These are phyloP conservation scores for Sanghuangporus weigelae DNA, from an alignment of 1,284 basidiomycete genomes.

Conservation along the genomic window DNA sequence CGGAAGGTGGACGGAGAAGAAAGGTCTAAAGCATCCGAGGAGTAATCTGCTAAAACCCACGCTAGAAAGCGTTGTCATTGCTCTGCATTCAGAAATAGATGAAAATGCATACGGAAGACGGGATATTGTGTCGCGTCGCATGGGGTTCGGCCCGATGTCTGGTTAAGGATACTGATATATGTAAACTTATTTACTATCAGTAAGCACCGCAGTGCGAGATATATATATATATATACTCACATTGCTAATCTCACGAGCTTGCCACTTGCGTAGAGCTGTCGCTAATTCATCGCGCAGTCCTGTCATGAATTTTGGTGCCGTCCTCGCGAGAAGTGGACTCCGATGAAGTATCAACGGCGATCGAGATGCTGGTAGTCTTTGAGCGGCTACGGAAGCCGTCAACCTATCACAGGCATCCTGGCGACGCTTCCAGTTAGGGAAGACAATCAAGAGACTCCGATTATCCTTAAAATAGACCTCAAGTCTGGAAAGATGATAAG, in stretches of 20 bases:
- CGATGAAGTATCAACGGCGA: conserved; percentile 40
- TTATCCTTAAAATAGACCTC: conserved; percentile 90
- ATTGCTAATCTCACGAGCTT: conserved; percentile 84
- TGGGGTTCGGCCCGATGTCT: conserved; percentile 86
- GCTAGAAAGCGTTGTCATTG: conserved; percentile 36
- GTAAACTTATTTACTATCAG: conserved; percentile 54
- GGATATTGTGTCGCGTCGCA: conserved; percentile 96
- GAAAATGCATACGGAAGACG: conserved; percentile 69
- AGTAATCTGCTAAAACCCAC: conserved; percentile 87
- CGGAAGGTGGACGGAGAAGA: conserved; percentile 63
- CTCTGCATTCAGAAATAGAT: background rate
- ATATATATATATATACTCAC: conserved; percentile 32
- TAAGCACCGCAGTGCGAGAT: background rate
- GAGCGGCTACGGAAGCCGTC: conserved; percentile 37
- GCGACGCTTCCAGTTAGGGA: conserved; percentile 63
- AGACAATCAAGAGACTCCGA: conserved; percentile 76
- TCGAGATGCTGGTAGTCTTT: conserved; percentile 32
- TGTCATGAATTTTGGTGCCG: conserved; percentile 40
- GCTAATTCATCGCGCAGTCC: conserved; percentile 55
- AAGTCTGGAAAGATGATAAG: conserved; percentile 41
- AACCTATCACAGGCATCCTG: conserved; percentile 62
- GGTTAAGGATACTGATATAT: conserved; percentile 82
- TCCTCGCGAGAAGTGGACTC: conserved; percentile 50
- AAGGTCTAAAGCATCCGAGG: conserved; percentile 71
- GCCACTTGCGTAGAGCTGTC: conserved; percentile 76